Evolutionary conservation across 2,329 filamentous ascomycete genomes (phyloP), one percentile per base, ranked within the genome.

Genomic region (Penicillium hesseltinei): DNA sequence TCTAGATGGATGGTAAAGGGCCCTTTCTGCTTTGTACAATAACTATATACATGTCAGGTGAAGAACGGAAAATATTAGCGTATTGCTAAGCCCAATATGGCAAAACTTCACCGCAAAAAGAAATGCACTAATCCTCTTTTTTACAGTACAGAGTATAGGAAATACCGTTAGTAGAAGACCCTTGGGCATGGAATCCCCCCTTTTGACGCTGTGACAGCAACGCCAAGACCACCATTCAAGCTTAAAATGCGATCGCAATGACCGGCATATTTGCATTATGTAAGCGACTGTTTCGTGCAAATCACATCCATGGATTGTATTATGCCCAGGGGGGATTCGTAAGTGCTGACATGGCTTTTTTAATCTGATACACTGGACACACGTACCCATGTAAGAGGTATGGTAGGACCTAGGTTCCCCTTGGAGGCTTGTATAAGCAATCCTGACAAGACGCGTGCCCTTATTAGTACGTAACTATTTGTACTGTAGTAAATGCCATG

Each of bases 141-240:
- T 38, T n/a, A 49, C 17, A 38, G 4, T n/a, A 46, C 33, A 19
- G 21, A 25, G 6, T 23, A 27, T 2, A 15, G 39, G 15, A 23
- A 23, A 23, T 23, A 23, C 23, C 23, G 23, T 5, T 23, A 23
- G 23, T 23, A 23, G 23, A 42, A 42, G 39, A 42, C 39, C 6
- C 39, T 42, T 13, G 11, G 31, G 5, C 31, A 33, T 25, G 8
- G 3, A 17, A 29, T 39, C 25, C 33, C 43, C 35, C 35, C 21
- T 45, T 45, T 52, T 36, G 1, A 15, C 15, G 25, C 49, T 19
- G 39, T 62, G 59, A 62, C 54, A 10, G 5, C 23, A 54, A 57
- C 31, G 62, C 62, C 62, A 65, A 65, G 62, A 10, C 60, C 27
- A 31, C 19, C 19, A 46, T 43, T 60, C 48, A 50, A 61, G 60